Percentiles rank a stretch among this genome's conserved stretches.
Evolutionary conservation across 2,329 filamentous ascomycete species (phyloP).

Genomic region (Clonostachys sp.): DNA sequence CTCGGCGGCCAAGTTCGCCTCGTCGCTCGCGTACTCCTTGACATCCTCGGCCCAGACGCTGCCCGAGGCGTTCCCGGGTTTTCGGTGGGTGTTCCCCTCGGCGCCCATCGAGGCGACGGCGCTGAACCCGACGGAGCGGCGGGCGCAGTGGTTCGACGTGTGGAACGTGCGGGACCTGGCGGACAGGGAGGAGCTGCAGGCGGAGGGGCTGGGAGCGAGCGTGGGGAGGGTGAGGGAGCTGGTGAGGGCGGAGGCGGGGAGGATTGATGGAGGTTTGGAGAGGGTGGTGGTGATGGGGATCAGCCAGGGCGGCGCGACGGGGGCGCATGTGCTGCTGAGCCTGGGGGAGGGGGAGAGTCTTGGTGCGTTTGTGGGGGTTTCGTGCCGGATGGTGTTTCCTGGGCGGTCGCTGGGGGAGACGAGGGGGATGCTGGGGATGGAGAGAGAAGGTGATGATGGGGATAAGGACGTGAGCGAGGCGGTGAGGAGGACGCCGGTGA

Average conservation of each 20-base stretch:
- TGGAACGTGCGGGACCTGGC: conserved; percentile 32
- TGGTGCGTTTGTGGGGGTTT: conserved; percentile 30
- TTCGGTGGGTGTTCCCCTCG: conserved; percentile 45
- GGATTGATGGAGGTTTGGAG: conserved; percentile 27
- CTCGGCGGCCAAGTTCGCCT: conserved; percentile 22
- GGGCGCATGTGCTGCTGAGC: conserved; percentile 28
- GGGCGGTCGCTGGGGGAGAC: conserved; percentile 20
- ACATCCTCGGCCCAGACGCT: too few relatives aligned
- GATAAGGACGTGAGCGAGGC: conserved; percentile 8
- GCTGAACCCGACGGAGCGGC: conserved; percentile 29
- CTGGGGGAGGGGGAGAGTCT: conserved; percentile 11
- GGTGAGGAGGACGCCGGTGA: conserved; percentile 33
- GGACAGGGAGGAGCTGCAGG: conserved; percentile 36
- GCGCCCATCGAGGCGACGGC: conserved; percentile 21
- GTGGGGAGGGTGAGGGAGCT: conserved; percentile 22
- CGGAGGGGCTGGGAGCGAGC: conserved; percentile 30
- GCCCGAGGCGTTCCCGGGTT: conserved; percentile 31
- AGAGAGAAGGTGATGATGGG: neutral
- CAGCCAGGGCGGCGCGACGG: conserved; percentile 38
- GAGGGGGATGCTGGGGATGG: conserved; percentile 18
- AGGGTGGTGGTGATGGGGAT: conserved; percentile 38
- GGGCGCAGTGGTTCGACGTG: conserved; percentile 51
- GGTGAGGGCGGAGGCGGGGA: conserved; percentile 23
- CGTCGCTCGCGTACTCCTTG: conserved; percentile 20
- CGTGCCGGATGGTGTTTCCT: conserved; percentile 26